A percentile compares a stretch with the other conserved stretches of the same genome.
Conservation (phyloP, 495 filamentous ascomycete genomes). For the Achaetomiella virescens region DNA sequence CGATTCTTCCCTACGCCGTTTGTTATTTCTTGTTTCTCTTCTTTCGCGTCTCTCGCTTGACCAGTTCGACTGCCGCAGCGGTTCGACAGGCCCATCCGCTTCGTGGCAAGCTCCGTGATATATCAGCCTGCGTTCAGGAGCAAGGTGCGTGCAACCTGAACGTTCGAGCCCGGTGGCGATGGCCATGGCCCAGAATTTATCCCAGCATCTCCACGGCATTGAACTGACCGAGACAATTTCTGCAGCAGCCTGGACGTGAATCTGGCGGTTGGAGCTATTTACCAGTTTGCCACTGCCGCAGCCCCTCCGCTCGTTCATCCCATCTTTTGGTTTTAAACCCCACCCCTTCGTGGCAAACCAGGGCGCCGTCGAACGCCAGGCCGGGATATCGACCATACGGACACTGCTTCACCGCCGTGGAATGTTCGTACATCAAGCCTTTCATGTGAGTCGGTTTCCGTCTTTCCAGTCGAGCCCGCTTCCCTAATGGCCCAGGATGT, state of each 20-base stretch:
- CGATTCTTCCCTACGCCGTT: not conserved
- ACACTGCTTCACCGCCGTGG: not conserved
- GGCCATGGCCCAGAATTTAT: too few relatives aligned
- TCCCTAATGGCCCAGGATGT: not conserved
- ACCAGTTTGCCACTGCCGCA: not conserved
- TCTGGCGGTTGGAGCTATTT: too few relatives aligned
- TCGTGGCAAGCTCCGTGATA: too few relatives aligned
- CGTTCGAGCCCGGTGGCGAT: too few relatives aligned
- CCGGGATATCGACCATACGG: not conserved
- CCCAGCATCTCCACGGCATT: not conserved
- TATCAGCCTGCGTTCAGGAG: too few relatives aligned
- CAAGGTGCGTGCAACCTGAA: too few relatives aligned
- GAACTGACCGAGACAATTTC: not conserved
- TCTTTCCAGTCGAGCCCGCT: not conserved
- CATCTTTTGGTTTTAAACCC: not conserved
- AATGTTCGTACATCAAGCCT: not conserved
- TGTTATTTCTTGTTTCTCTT: not conserved
- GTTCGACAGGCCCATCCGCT: too few relatives aligned
- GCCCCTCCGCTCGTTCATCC: slow-evolving; percentile 3
- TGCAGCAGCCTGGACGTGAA: too few relatives aligned
- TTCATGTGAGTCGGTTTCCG: slow-evolving; percentile 7
- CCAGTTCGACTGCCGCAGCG: not conserved
- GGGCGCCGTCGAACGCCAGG: slow-evolving; percentile 7
- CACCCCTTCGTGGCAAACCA: not conserved
- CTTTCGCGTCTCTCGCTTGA: slow-evolving; percentile 2